Evolutionary conservation across 176 grass and related monocot genomes (phyloP).

Genomic region (Stipa capillata): DNA sequence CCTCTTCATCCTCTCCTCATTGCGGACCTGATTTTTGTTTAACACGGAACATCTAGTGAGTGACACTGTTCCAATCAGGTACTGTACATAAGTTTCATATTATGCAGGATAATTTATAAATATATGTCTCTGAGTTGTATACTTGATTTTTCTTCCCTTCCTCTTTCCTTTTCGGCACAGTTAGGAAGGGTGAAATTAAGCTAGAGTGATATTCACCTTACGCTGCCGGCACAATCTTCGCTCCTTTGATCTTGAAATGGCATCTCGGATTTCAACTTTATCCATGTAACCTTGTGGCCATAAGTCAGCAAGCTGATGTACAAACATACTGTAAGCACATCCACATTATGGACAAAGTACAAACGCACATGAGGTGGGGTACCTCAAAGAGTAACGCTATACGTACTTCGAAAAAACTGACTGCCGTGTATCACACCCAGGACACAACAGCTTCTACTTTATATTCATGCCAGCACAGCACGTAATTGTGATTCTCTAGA

Average conservation of each 20-base stretch:
- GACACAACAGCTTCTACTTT: too few relatives aligned
- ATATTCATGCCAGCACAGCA: too few relatives aligned
- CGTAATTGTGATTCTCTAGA: too few relatives aligned
- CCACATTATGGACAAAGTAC: background rate
- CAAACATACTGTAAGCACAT: background rate
- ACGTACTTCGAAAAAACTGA: too few relatives aligned
- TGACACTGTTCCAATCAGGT: background rate
- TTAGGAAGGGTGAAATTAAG: background rate
- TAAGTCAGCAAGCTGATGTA: conserved; percentile 55
- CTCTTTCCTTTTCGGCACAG: background rate
- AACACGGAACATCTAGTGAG: background rate
- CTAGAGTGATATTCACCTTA: conserved; percentile 37
- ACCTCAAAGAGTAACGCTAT: too few relatives aligned
- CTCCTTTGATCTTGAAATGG: conserved; percentile 61
- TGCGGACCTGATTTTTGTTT: conserved; percentile 42
- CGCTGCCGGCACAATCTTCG: conserved; percentile 48
- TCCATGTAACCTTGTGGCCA: conserved; percentile 86
- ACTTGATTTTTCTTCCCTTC: background rate
- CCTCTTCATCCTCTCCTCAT: conserved; percentile 65
- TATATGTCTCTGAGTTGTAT: background rate
- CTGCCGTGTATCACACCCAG: too few relatives aligned
- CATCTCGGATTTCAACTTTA: conserved; percentile 78
- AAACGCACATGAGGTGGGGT: background rate
- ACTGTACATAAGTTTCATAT: background rate
- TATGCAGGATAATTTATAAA: background rate